Base-by-base conservation (phyloP, 345 rosid species). In the Linum tenue region DNA sequence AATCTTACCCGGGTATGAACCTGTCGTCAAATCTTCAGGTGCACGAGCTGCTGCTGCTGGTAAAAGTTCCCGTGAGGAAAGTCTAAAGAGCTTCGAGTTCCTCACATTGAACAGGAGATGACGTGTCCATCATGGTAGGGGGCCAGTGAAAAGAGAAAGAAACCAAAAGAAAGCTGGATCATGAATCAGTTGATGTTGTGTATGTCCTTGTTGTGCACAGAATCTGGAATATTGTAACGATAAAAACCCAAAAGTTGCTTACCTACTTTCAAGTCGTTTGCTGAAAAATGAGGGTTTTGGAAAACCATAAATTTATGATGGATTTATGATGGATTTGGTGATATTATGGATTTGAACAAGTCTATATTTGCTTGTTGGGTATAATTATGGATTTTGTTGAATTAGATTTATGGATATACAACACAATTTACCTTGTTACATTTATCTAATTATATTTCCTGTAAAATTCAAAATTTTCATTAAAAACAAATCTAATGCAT, bases 61-160 rank as follows among this genome's bases (percentile, higher is more conserved):
- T 39, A 82, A 78, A 73, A 78, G 85, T 65, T 77, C 81, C 39
- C 88, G 84, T n/a, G 89, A 86, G 67, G 97, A 90, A 36, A 64
- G 88, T 55, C 73, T 86, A 15, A 69, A 83, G 71, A 88, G 87
- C 86, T 85, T 94, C 2, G 97, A 94, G 77, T 83, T 86, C 60
- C 83, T 94, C 44, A 75, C 92, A 48, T 72, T 89, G 40, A 66
- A 70, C 44, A 70, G 70, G 58, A 67, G 66, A 74, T 9, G 51
- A 64, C 40, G 59, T 39, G 43, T 16, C 36, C 56, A 57, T 17
- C 16, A 9, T n/a, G 36, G 61, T 37, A 48, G 36, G 64, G 56
- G 60, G 31, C 31, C 31, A 22, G 31, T 22, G 51, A 43, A 48
- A 16, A 14, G 11, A 55, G 9, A 41, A 60, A 60, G 44, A 37